These are phyloP conservation scores for Pythium coloratum DNA, from an alignment of 352 stramenopile species.

Conservation along the genomic window DNA sequence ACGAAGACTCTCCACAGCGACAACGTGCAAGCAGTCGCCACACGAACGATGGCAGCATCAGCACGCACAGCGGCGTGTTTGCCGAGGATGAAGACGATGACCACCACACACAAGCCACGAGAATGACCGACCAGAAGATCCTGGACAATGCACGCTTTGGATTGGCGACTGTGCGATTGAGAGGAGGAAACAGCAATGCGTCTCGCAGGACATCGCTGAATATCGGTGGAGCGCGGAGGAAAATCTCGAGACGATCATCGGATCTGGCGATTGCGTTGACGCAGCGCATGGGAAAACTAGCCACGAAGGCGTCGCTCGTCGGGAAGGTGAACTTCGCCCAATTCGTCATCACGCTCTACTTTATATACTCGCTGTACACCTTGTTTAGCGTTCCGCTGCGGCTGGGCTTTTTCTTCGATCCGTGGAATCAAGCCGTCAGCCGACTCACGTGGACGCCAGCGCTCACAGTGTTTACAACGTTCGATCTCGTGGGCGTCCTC, in stretches of 20 bases:
- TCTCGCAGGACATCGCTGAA: neutral
- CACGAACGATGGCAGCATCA: slow-evolving; percentile 15
- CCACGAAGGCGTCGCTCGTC: neutral
- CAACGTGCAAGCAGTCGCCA: neutral
- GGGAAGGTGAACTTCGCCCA: neutral
- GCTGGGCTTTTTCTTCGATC: slow-evolving; percentile 47
- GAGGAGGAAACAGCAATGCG: slow-evolving; percentile 9
- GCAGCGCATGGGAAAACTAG: neutral
- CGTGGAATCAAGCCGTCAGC: slow-evolving; percentile 23
- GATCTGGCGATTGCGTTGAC: slow-evolving; percentile 2
- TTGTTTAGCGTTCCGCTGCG: slow-evolving; percentile 34
- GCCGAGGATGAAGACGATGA: slow-evolving; percentile 22
- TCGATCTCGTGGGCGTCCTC: slow-evolving; percentile 24
- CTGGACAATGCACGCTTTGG: slow-evolving; percentile 27
- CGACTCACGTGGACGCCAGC: slow-evolving; percentile 21
- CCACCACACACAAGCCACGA: slow-evolving; percentile 8
- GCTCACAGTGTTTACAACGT: slow-evolving; percentile 29
- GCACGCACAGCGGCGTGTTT: slow-evolving; percentile 23
- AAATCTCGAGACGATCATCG: neutral
- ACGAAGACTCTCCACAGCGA: neutral
- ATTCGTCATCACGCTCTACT: slow-evolving; percentile 4
- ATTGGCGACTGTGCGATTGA: slow-evolving; percentile 17
- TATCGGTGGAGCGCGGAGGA: neutral
- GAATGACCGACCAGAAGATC: slow-evolving; percentile 22
- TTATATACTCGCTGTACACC: slow-evolving; percentile 37